Evolutionary conservation across 1,284 basidiomycete genomes (phyloP).

Genomic region (Cutaneotrichosporon daszewskae): DNA sequence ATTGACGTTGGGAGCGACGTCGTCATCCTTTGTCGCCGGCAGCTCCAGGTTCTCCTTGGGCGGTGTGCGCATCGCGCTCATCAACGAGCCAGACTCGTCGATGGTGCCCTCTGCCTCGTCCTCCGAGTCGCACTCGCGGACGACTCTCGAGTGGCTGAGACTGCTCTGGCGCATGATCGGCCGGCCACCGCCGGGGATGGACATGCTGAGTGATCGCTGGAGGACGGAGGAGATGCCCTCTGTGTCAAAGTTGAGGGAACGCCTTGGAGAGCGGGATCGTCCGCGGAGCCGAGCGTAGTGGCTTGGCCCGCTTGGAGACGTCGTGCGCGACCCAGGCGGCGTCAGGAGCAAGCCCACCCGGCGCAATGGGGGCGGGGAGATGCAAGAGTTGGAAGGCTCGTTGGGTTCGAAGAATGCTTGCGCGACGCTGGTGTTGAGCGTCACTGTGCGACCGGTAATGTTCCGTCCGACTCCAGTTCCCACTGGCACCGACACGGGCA

Average conservation of each 20-base stretch:
- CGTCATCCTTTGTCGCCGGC: conserved; percentile 1
- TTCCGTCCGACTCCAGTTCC: conserved; percentile 3
- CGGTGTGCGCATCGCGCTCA: conserved; percentile 11
- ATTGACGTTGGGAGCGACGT: conserved; percentile 22
- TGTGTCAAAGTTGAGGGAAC: conserved; percentile 26
- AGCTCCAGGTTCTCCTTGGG: conserved; percentile 7
- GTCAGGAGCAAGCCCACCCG: conserved; percentile 32
- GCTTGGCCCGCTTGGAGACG: conserved; percentile 18
- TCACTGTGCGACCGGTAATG: conserved; percentile 4
- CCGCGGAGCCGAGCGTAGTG: conserved; percentile 17
- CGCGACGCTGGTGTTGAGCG: conserved; percentile 10
- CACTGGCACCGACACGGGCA: conserved; percentile 3
- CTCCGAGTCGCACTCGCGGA: conserved; percentile 13
- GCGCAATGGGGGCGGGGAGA: conserved; percentile 22
- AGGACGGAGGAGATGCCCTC: conserved; percentile 34
- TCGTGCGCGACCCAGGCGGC: conserved; percentile 31
- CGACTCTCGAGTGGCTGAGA: conserved; percentile 14
- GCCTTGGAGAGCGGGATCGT: conserved; percentile 18
- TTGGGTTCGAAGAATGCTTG: conserved; percentile 5
- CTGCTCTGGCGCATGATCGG: conserved; percentile 13
- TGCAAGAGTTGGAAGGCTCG: conserved; percentile 1
- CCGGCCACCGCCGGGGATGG: conserved; percentile 6
- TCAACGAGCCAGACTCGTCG: conserved; percentile 6
- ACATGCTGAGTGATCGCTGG: conserved; percentile 25
- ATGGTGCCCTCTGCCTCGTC: conserved; percentile 19